Evolutionary conservation across 2,329 filamentous ascomycete genomes (phyloP).

Genomic region (Botrytis porri): DNA sequence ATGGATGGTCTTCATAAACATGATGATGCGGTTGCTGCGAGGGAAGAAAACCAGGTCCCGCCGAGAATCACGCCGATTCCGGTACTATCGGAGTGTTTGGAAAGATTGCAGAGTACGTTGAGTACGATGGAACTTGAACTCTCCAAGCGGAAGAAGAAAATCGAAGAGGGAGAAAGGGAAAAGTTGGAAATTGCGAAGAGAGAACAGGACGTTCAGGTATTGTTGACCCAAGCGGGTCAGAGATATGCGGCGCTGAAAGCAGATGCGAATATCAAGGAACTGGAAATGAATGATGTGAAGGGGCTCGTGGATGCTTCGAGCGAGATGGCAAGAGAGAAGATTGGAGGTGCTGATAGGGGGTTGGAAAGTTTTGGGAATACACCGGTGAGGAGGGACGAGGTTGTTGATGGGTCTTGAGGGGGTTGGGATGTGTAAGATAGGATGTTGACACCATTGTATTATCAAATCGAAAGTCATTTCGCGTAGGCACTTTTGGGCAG

Average conservation of each 20-base stretch:
- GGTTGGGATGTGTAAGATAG: neutral
- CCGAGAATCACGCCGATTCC: conserved; percentile 76
- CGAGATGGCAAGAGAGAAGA: conserved; percentile 20
- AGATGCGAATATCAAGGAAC: conserved; percentile 40
- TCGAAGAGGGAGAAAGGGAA: conserved; percentile 66
- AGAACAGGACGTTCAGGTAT: conserved; percentile 74
- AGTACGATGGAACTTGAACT: conserved; percentile 62
- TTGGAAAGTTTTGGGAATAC: conserved; percentile 43
- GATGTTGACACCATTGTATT: neutral
- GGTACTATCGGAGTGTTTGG: conserved; percentile 64
- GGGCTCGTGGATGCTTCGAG: conserved; percentile 20
- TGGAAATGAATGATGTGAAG: conserved; percentile 26
- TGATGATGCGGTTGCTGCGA: conserved; percentile 40
- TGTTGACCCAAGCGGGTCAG: conserved; percentile 78
- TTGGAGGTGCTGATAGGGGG: conserved; percentile 34
- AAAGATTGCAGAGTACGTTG: conserved; percentile 59
- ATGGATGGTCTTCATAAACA: conserved; percentile 66
- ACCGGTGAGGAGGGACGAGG: conserved; percentile 33
- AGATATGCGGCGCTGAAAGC: conserved; percentile 59
- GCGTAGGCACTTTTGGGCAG: neutral
- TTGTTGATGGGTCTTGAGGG: conserved; percentile 30
- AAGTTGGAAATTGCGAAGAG: conserved; percentile 64
- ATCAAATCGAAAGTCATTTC: neutral
- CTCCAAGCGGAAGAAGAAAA: conserved; percentile 56
- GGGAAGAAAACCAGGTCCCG: conserved; percentile 32